These are phyloP conservation scores for Entomortierella lignicola DNA, from an alignment of 192 early-diverging fungal genomes.

Conservation along the genomic window DNA sequence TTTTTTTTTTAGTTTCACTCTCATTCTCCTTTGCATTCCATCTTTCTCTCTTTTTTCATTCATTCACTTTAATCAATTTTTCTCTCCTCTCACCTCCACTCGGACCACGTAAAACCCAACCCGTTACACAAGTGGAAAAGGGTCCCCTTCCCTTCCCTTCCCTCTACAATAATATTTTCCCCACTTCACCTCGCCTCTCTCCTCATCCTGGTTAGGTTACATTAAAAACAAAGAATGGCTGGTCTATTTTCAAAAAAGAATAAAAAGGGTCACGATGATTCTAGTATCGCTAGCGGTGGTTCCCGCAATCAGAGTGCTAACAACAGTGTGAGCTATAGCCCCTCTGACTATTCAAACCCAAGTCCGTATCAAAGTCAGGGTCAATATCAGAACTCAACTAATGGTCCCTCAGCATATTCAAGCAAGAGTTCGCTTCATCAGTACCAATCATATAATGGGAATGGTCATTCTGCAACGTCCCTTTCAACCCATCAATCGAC, in stretches of 20 bases:
- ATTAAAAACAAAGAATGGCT: conserved; percentile 30
- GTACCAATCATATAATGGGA: conserved; percentile 22
- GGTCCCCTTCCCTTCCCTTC: neutral
- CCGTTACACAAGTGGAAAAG: too few relatives aligned
- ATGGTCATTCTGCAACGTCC: conserved; percentile 10
- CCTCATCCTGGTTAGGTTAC: neutral
- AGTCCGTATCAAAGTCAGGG: conserved; percentile 11
- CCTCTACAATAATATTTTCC: conserved; percentile 1
- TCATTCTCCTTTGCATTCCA: neutral
- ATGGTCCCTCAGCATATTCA: neutral
- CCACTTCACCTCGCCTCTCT: too few relatives aligned
- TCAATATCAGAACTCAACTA: conserved; percentile 16
- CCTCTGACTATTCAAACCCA: conserved; percentile 18
- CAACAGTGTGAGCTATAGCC: conserved; percentile 14
- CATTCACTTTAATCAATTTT: too few relatives aligned
- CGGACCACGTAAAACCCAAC: too few relatives aligned
- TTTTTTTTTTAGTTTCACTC: neutral
- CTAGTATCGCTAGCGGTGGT: conserved; percentile 5
- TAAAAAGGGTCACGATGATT: conserved; percentile 35
- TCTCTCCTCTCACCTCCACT: too few relatives aligned
- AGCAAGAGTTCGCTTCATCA: conserved; percentile 20
- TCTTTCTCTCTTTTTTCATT: too few relatives aligned
- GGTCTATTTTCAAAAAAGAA: conserved; percentile 52
- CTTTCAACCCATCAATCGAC: conserved; percentile 34
- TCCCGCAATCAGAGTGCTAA: conserved; percentile 25